Conservation (phyloP, 345 rosid species). For the Eucalyptus decipiens region DNA sequence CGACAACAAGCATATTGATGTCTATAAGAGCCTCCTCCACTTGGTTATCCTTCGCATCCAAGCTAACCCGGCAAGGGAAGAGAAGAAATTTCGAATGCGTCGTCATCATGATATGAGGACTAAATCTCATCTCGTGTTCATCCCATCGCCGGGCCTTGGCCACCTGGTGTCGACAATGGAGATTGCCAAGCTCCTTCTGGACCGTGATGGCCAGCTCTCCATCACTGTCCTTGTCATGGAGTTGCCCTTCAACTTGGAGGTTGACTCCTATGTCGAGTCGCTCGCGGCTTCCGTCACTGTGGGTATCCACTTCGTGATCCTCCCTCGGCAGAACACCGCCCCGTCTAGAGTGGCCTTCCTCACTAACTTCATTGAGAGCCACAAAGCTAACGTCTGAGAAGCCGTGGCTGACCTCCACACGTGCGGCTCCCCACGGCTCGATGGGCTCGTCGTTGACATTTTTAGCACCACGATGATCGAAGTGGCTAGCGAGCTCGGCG, state of each 20-base stretch:
- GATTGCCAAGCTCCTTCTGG: slow-evolving; percentile 25
- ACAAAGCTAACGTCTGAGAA: slow-evolving; percentile 13
- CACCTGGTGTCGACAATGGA: slow-evolving; percentile 26
- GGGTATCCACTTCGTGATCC: slow-evolving; percentile 19
- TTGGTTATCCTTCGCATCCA: neutral
- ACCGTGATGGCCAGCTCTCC: slow-evolving; percentile 23
- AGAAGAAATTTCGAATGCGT: neutral
- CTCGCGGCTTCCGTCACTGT: neutral
- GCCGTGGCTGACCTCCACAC: neutral
- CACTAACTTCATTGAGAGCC: neutral
- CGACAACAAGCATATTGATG: too few species aligned
- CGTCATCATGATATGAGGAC: neutral
- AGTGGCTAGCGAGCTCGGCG: slow-evolving; percentile 17
- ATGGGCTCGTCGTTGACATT: slow-evolving; percentile 44
- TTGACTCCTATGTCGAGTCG: neutral
- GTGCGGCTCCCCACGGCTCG: slow-evolving; percentile 7
- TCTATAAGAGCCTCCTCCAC: neutral
- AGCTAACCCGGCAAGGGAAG: neutral
- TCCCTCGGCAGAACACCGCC: neutral
- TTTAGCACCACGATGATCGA: slow-evolving; percentile 35
- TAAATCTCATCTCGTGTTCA: neutral
- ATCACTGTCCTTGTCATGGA: slow-evolving; percentile 28
- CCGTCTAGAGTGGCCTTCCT: neutral
- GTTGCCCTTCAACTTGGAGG: neutral
- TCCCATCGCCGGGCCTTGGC: slow-evolving; percentile 11